Base-by-base conservation (phyloP, 306 rosid genomes). In the Amphicarpaea edgeworthii region DNA sequence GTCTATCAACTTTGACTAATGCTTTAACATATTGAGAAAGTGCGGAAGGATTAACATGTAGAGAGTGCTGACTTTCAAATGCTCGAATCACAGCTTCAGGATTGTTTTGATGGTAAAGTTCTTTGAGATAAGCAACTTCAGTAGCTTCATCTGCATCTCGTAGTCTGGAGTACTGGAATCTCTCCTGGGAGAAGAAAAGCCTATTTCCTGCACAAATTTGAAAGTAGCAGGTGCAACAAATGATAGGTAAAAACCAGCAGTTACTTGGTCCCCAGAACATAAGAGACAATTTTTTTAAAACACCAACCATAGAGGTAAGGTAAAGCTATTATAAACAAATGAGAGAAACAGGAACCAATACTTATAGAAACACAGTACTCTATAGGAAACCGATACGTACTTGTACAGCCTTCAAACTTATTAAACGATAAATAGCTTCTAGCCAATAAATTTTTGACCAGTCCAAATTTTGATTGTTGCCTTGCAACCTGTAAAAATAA, bases 21-120 rank as follows among this genome's bases (percentile, higher is more conserved):
- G 98, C 93, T 85, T 90, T 91, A 30, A 92, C 84, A 68, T 92
- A 92, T 83, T 92, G 95, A 60, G 96, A 86, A 75, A 91, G 88
- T 17, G 97, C 97, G 0, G 88, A 55, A 66, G 90, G 53, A 72
- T 92, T 91, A 46, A 79, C 51, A 16, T 92, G 93, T 68, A 94
- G 84, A 43, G 95, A 86, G 41, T 93, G 93, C 32, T 90, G 90
- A 70, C 86, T 92, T 86, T 94, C 97, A 88, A 92, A 94, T 59
- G 87, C 21, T 78, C 87, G 86, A 77, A 94, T 90, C 76, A 94
- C 97, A 32, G 90, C 87, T 83, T 94, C 98, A 19, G 86, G 90
- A 77, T 90, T 95, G 51, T 85, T 87, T 45, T 88, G 85, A 76
- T 68, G 83, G 88, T 73, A 79, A 54, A 91, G 96, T 83, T 91